Evolutionary conservation across 2,329 filamentous ascomycete species (phyloP).

Genomic region (Fusarium subglutinans): DNA sequence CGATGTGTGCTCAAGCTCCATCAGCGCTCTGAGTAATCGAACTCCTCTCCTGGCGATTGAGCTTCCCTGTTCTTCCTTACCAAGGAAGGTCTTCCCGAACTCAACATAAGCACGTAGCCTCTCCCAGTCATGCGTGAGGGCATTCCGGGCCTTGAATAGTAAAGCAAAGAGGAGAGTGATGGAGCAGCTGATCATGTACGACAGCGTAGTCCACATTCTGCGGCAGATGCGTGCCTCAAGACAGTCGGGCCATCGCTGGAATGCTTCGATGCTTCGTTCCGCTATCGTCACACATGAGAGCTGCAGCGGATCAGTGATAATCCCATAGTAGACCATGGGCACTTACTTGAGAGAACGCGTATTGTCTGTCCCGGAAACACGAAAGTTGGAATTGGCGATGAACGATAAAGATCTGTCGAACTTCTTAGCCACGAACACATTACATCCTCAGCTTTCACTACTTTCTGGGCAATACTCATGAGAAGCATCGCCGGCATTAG

Average conservation of each 20-base stretch:
- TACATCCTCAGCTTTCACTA: rapidly evolving
- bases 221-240: background rate
- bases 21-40: background rate
- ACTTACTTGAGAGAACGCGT: background rate
- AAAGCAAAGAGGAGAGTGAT: background rate
- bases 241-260: background rate
- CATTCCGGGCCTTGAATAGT: background rate
- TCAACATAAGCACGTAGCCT: background rate
- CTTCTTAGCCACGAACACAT: rapidly evolving
- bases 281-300: background rate
- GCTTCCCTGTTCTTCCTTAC: background rate
- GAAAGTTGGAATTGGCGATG: constrained; percentile 2
- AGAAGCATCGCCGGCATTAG: constrained; percentile 9
- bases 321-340: rapidly evolving
- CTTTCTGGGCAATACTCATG: background rate
- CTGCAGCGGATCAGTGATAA: background rate
- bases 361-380: background rate
- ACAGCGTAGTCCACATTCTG: constrained; percentile 1
- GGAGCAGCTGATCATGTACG: background rate
- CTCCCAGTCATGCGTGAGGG: background rate
- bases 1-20: background rate
- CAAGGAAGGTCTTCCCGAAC: background rate
- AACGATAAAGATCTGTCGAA: background rate
- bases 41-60: background rate
- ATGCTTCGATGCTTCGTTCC: background rate